Evolutionary conservation across 2,329 filamentous ascomycete species (phyloP).

Genomic region (Aspergillus pseudoterreus): DNA sequence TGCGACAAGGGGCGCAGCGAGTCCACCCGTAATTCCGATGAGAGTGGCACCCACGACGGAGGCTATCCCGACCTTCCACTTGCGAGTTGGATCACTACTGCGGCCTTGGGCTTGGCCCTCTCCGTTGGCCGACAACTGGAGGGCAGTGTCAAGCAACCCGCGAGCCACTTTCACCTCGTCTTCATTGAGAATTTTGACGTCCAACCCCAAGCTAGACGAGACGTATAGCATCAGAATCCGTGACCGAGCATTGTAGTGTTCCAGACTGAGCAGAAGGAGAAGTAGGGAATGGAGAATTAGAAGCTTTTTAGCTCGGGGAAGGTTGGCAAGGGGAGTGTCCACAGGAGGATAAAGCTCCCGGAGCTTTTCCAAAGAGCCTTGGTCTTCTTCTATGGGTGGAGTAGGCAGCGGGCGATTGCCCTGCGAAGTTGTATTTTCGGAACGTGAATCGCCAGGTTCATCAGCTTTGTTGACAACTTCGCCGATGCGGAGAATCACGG

Average conservation of each 20-base stretch:
- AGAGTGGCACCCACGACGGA: constrained; percentile 83
- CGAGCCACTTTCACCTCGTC: constrained; percentile 74
- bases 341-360: constrained; percentile 54
- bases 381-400: constrained; percentile 20
- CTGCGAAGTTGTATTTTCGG: constrained; percentile 21
- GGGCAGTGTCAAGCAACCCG: constrained; percentile 70
- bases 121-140: constrained; percentile 70
- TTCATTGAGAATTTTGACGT: constrained; percentile 60
- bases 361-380: constrained; percentile 24
- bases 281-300: constrained; percentile 70
- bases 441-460: constrained; percentile 37
- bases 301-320: constrained; percentile 47
- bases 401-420: constrained; percentile 18
- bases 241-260: constrained; percentile 72
- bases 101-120: constrained; percentile 71
- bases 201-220: constrained; percentile 67
- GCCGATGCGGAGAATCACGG: constrained; percentile 65
- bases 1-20: constrained; percentile 72
- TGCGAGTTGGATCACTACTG: constrained; percentile 60
- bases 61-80: constrained; percentile 81
- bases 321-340: constrained; percentile 52
- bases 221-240: constrained; percentile 68
- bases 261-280: constrained; percentile 69
- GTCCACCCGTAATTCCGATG: constrained; percentile 75
- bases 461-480: constrained; percentile 60